A percentile compares a stretch with the other conserved stretches of the same genome.
These are phyloP conservation scores for Typha latifolia DNA, from an alignment of 176 grass and related monocot species.

Conservation along the genomic window DNA sequence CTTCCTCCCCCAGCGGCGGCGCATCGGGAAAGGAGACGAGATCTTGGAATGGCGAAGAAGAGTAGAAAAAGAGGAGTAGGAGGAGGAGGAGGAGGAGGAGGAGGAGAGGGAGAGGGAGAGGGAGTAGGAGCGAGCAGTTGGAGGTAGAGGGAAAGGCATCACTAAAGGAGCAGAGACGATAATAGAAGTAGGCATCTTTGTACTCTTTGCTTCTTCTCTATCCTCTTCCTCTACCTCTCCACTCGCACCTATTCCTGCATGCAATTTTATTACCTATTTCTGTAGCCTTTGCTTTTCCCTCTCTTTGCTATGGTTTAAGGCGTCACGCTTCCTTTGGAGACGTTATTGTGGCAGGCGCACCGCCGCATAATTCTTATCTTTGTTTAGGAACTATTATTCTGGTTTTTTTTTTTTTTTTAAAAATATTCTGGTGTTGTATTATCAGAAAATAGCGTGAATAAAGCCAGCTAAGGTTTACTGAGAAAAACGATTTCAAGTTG, in stretches of 20 bases:
- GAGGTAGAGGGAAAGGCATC: neutral
- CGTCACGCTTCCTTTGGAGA: neutral
- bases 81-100: neutral
- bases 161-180: neutral
- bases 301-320: neutral
- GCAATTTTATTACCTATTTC: neutral
- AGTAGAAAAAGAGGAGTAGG: neutral
- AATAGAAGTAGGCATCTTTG: slow-evolving; percentile 26
- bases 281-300: neutral
- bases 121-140: slow-evolving; percentile 13
- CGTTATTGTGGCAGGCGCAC: neutral
- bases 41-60: slow-evolving; percentile 3
- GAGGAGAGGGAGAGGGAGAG: neutral
- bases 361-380: slow-evolving; percentile 36
- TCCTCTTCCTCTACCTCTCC: neutral
- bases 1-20: slow-evolving; percentile 18
- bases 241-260: neutral
- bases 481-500: too few species aligned
- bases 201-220: neutral
- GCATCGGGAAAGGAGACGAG: slow-evolving; percentile 15
- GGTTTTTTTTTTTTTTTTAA: too few species aligned
- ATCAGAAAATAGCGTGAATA: too few species aligned
- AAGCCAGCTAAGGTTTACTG: too few species aligned
- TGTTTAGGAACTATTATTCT: neutral
- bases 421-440: too few species aligned